These are phyloP conservation scores for Lipomyces anomalus DNA, from an alignment of 805 yeast genomes.

Conservation along the genomic window DNA sequence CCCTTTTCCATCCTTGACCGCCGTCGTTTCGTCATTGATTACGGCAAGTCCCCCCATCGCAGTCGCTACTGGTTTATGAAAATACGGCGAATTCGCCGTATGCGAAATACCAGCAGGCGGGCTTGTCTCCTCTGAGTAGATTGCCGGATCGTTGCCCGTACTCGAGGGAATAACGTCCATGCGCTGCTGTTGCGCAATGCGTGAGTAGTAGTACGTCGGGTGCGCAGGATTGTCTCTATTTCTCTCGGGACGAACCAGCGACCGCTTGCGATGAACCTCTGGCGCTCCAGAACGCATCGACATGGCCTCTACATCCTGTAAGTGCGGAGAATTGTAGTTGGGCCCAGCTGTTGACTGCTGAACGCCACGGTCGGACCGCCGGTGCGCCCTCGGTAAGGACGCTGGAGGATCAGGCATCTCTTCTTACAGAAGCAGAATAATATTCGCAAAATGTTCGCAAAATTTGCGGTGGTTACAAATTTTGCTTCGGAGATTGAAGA, in stretches of 20 bases:
- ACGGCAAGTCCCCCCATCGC: background rate
- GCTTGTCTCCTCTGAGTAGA: background rate
- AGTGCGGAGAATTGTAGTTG: background rate
- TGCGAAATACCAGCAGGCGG: no score
- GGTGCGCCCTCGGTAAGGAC: no score
- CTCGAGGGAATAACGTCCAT: conserved; percentile 61
- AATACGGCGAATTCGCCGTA: background rate
- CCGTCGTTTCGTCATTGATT: background rate
- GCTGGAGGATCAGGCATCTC: no score
- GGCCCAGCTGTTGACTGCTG: background rate
- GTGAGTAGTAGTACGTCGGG: conserved; percentile 73
- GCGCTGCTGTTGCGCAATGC: conserved; percentile 59
- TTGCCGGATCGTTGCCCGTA: conserved; percentile 63
- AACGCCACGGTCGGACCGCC: background rate
- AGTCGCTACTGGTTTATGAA: background rate
- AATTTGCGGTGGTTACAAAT: no score
- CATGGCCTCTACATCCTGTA: background rate
- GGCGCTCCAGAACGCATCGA: conserved; percentile 1
- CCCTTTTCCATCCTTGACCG: background rate
- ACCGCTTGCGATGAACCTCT: conserved; percentile 44
- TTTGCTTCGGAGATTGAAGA: no score
- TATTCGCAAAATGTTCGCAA: no score
- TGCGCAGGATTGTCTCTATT: conserved; percentile 58
- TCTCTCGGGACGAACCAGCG: conserved; percentile 83
- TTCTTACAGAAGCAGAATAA: no score